Evolutionary conservation across 2,329 filamentous ascomycete species (phyloP), one percentile per base, ranked within the genome.

Genomic region (Aspergillus transmontanensis): DNA sequence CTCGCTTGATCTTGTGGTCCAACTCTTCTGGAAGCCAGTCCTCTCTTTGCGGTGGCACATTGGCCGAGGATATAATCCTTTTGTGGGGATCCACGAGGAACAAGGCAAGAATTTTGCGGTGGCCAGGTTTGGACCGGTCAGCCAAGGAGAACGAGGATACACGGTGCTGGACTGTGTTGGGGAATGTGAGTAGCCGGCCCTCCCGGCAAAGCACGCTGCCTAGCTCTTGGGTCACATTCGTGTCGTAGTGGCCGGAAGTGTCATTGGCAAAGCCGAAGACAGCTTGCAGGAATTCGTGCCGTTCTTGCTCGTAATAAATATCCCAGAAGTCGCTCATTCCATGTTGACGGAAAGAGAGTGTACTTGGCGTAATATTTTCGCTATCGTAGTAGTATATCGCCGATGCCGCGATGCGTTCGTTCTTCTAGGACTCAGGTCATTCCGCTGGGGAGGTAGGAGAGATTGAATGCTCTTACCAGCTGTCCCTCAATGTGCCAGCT

Each of bases 371-470:
- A 59, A 90, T 83, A 72, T 91, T 90, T 0, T 88, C 81, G 60
- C 75, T 78, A 66, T 88, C 85, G 67, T 87, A 87, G 73, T 90
- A 90, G 76, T 88, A 90, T 2, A 91, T 77, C 0, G 87, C 85
- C 0, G 87, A 88, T 0, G 86, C 86, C 62, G 82, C 83, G 32
- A 91, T 90, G 64, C 83, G 84, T 70, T 90, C 88, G 68, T 90
- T 90, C 72, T 58, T 12, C 14, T 50, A 41, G 50, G 19, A 65
- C 9, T 11, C 10, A 32, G 30, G 2, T 32, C 30, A 32, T 2
- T 32, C 30, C 10, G 7, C 30, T 11, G 2, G 9, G 4, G 30
- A 9, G 30, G 30, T 11, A 32, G 30, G 10, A 11, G 30, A 10
- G 10, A 32, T 32, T 32, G 30, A 32, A 11, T 32, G 9, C 30